Evolutionary conservation across 1,284 basidiomycete genomes (phyloP).

Genomic region (Naganishia cerealis): DNA sequence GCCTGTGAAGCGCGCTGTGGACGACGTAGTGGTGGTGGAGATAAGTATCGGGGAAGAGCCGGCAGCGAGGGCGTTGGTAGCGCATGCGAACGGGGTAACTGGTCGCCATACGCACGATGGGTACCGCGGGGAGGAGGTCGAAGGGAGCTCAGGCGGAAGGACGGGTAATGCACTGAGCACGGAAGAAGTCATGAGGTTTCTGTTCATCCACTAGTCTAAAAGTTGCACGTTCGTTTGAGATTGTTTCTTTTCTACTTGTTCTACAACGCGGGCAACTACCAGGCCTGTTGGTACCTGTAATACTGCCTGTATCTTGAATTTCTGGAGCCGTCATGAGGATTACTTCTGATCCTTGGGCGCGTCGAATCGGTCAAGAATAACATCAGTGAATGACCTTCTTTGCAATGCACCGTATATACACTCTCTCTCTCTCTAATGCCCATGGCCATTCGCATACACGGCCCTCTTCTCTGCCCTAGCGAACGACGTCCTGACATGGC

Average conservation of each 20-base stretch:
- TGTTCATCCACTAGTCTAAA: not conserved
- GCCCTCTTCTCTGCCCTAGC: conserved; percentile 30
- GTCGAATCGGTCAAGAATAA: too few species aligned
- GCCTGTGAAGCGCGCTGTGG: not conserved
- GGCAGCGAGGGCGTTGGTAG: not conserved
- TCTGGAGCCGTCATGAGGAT: conserved; percentile 33
- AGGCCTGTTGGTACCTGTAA: not conserved
- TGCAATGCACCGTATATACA: not conserved
- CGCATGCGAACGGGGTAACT: conserved; percentile 1
- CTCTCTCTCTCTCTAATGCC: not conserved
- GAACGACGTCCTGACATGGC: conserved; percentile 40
- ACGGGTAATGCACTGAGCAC: not conserved
- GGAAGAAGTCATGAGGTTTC: not conserved
- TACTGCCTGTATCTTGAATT: not conserved
- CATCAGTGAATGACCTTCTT: too few species aligned
- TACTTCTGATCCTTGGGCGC: too few species aligned
- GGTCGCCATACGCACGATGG: not conserved
- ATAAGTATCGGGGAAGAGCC: not conserved
- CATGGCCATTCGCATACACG: conserved; percentile 9
- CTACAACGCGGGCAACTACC: conserved; percentile 10
- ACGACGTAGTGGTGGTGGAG: not conserved
- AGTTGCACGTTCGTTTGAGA: not conserved
- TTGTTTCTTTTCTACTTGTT: not conserved
- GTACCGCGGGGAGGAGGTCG: not conserved
- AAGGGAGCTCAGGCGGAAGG: not conserved